Conservation (phyloP, 257 asterid species). For the Fraxinus excelsior region DNA sequence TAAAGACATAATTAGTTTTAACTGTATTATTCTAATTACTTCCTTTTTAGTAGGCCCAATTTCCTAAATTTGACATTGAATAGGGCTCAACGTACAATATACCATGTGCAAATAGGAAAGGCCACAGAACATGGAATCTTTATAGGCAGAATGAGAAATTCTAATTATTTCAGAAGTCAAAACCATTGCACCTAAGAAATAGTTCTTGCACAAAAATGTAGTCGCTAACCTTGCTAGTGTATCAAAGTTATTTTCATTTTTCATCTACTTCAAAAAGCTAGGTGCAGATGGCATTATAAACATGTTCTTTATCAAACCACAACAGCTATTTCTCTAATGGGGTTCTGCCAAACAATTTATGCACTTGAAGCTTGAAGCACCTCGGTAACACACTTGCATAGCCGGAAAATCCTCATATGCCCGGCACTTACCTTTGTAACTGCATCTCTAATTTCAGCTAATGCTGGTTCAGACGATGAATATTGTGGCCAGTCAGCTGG, state of each 20-base stretch:
- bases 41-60: too few relatives aligned
- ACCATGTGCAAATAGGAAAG: neutral
- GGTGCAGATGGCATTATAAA: too few relatives aligned
- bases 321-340: neutral
- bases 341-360: neutral
- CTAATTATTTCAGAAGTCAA: too few relatives aligned
- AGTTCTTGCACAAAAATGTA: neutral
- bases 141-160: neutral
- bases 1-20: too few relatives aligned
- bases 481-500: conserved; percentile 21
- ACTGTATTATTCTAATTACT: too few relatives aligned
- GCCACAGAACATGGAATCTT: too few relatives aligned
- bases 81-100: neutral
- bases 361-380: conserved; percentile 45
- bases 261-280: too few relatives aligned
- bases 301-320: too few relatives aligned
- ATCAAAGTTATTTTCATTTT: neutral
- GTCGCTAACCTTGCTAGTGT: neutral
- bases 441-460: conserved; percentile 46
- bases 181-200: neutral
- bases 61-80: neutral
- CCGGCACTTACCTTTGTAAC: conserved; percentile 55
- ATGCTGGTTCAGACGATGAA: conserved; percentile 26
- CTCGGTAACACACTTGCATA: conserved; percentile 57
- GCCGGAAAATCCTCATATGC: conserved; percentile 62